Conservation (phyloP, 2,329 filamentous ascomycete genomes). For the Atkinsonella texensis region DNA sequence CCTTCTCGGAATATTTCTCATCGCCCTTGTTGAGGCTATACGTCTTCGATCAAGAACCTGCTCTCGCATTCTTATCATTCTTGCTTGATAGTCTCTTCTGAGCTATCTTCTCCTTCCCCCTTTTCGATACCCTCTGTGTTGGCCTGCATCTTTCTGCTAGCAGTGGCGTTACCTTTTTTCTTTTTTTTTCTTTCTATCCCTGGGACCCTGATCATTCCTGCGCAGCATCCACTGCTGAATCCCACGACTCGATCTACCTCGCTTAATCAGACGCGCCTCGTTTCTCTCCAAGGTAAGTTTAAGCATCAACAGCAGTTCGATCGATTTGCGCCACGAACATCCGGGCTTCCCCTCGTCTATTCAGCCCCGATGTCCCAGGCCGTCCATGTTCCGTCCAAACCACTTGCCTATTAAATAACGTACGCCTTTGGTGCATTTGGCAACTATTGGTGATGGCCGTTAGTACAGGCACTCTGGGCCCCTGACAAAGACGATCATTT, state of each 20-base stretch:
- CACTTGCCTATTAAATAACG: background rate
- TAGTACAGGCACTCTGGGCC: too few relatives aligned
- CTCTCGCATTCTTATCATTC: background rate
- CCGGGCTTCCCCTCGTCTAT: background rate
- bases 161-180: constrained; percentile 8
- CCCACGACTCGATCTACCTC: background rate
- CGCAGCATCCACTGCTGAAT: background rate
- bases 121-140: constrained; percentile 10
- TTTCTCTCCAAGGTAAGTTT: background rate
- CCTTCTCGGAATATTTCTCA: background rate
- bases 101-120: background rate
- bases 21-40: constrained; percentile 3
- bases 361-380: background rate
- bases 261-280: background rate
- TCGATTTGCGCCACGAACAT: background rate
- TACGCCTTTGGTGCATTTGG: background rate
- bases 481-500: too few relatives aligned
- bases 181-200: background rate
- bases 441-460: too few relatives aligned
- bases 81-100: constrained; percentile 2
- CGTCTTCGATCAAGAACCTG: background rate
- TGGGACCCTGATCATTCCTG: constrained; percentile 3
- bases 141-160: constrained; percentile 8
- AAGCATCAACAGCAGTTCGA: background rate
- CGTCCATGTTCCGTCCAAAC: background rate